Base-by-base conservation (phyloP, 2,329 filamentous ascomycete species). In the Talaromyces pinophilus region DNA sequence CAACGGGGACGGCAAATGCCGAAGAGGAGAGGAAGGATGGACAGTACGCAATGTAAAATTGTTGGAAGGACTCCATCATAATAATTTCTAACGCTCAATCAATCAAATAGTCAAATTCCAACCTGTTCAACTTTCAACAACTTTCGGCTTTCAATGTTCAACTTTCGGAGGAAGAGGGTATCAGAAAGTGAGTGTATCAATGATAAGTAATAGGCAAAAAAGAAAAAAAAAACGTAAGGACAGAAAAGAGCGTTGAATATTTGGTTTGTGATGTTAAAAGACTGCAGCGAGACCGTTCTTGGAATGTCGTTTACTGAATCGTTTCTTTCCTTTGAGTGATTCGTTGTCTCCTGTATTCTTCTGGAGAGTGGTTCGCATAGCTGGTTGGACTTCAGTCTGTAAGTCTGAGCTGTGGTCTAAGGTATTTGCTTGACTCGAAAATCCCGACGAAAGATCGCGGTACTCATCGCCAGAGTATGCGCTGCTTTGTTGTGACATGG, bases 231-330 rank as follows among this genome's bases (percentile, higher is more conserved):
- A 38, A 65, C 5, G n/a, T 28, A 52, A 52, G 22, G 55, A 55
- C 59, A 63, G 64, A 57, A 52, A 66, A 57, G 22, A 62, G 63
- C 38, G 54, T 57, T 57, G 54, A 40, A 7, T 38, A n/a, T 38
- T 19, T 55, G 10, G 30, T n/a, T 15, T 17, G 11, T 15, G 48
- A 15, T 50, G n/a, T 78, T 78, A 96, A 76, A 97, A 97, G 61
- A 92, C 91, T 59, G 93, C 91, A 33, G 92, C 92, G 59, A 97
- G 85, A n/a, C 94, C 93, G 77, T 92, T 97, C 81, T 96, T 96
- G 17, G 92, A 96, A 80, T 97, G 92, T 71, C 94, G 86, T 80
- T 95, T 95, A 81, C 93, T 97, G 79, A 97, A 98, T 59, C 87
- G 79, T 74, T 88, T 88, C 71, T 84, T 82, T 59, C 84, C 84